Base-by-base conservation (phyloP, 1,284 basidiomycete genomes). In the Phlebopus sp. region DNA sequence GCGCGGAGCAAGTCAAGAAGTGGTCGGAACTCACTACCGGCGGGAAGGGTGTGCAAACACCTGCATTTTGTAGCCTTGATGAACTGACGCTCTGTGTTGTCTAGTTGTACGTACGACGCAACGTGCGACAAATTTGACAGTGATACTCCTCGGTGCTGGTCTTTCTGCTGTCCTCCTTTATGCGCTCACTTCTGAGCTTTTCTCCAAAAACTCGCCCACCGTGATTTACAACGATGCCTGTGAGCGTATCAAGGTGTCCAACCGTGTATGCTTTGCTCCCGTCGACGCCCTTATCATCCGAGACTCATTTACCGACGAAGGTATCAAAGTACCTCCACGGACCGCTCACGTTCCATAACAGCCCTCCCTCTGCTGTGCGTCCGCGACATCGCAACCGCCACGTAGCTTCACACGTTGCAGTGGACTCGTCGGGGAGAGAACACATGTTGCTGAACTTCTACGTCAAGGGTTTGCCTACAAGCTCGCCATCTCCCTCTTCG, bases 181-280 rank as follows among this genome's bases (percentile, higher is more conserved):
- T 58, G 86, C 90, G 10, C 76, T 95, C 30, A 86, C 86, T 10
- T 89, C 90, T 18, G 92, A 96, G 68, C 76, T 97, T 5, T 95
- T 96, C 68, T 93, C 92, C 13, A 86, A 81, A 62, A 97, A 97
- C 69, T 95, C 92, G 25, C 91, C 93, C 1, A 92, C 91, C 1
- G 91, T 94, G 25, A 73, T 97, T 43, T 94, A 93, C 63, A 82
- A 82, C 35, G 82, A 92, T 55, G 90, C 92, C 11, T 93, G 92
- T 64, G 85, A 93, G 52, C 78, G 83, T 48, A 90, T 97, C 53
- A 82, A 87, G 57, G 73, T 77, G 7, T 93, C 90, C 21, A 69
- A 81, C 37, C 77, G 76, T 66, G 90, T 92, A 51, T 44, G 73
- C 59, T 21, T 37, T 38, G 44, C 37, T 35, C 40, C 36, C 15